Evolutionary conservation across 2,329 filamentous ascomycete genomes (phyloP).

Genomic region (Xylaria hypoxylon): DNA sequence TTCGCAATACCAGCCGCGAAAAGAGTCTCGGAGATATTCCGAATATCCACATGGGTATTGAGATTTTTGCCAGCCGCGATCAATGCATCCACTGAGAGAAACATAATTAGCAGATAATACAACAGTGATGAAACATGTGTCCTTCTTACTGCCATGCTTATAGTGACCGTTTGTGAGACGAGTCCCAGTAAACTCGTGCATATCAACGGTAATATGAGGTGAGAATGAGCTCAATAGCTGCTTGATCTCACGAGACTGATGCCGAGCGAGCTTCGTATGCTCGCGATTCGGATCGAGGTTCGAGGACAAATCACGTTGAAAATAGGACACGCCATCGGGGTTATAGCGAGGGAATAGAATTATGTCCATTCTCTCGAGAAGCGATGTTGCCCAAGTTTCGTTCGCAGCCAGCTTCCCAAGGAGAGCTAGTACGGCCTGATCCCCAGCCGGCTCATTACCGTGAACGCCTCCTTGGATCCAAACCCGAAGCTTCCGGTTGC

Average conservation of each 20-base stretch:
- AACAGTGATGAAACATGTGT: not conserved
- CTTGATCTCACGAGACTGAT: slow-evolving; percentile 50
- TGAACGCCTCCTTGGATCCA: slow-evolving; percentile 48
- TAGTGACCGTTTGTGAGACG: slow-evolving; percentile 45
- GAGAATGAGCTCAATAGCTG: slow-evolving; percentile 46
- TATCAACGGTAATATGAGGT: slow-evolving; percentile 51
- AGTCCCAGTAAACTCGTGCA: slow-evolving; percentile 51
- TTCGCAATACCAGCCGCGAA: slow-evolving; percentile 48
- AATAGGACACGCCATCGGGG: slow-evolving; percentile 47
- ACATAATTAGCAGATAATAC: slow-evolving; percentile 11
- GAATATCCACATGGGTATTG: slow-evolving; percentile 49
- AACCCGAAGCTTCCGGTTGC: slow-evolving; percentile 44
- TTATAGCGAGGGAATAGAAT: slow-evolving; percentile 47
- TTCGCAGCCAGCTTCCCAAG: slow-evolving; percentile 46
- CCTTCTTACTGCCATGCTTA: slow-evolving; percentile 44
- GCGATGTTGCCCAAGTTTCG: slow-evolving; percentile 39
- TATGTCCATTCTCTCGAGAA: slow-evolving; percentile 44
- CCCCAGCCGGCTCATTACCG: slow-evolving; percentile 47
- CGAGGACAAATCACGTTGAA: slow-evolving; percentile 45
- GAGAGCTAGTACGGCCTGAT: slow-evolving; percentile 46
- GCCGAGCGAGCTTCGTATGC: slow-evolving; percentile 49
- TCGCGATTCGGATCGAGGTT: slow-evolving; percentile 49
- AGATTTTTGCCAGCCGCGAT: slow-evolving; percentile 49
- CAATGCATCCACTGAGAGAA: slow-evolving; percentile 45
- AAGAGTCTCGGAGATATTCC: slow-evolving; percentile 45